These are phyloP conservation scores for Hanseniaspora occidentalis DNA, from an alignment of 805 yeast species.

Conservation along the genomic window DNA sequence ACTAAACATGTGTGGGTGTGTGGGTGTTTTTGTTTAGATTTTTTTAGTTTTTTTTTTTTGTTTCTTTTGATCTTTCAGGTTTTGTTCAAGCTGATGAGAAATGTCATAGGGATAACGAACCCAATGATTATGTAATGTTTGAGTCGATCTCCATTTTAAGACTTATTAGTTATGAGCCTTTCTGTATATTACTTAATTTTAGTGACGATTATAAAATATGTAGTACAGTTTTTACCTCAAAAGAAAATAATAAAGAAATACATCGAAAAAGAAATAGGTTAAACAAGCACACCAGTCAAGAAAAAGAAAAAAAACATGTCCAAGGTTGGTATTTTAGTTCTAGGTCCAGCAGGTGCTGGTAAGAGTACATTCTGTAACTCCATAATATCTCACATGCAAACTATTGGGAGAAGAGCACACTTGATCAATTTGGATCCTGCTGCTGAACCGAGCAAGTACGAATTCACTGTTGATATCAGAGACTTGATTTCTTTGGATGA, in stretches of 20 bases:
- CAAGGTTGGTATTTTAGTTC: constrained; percentile 81
- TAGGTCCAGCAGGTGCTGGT: constrained; percentile 98
- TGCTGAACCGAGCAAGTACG: constrained; percentile 85
- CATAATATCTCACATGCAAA: constrained; percentile 75
- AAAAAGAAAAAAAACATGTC: constrained; percentile 43
- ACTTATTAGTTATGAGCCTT: too few species aligned
- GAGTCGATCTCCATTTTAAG: too few species aligned
- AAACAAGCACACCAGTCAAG: not conserved
- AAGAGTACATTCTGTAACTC: constrained; percentile 88
- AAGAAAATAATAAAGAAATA: too few species aligned
- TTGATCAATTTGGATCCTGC: constrained; percentile 95
- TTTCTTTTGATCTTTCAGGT: not conserved
- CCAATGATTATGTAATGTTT: too few species aligned
- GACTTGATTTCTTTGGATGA: constrained; percentile 85
- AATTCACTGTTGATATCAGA: constrained; percentile 83
- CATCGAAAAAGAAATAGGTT: not conserved
- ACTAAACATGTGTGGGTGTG: too few species aligned
- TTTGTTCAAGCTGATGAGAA: too few species aligned
- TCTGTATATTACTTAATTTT: too few species aligned
- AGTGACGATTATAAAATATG: too few species aligned
- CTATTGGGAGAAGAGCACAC: constrained; percentile 86
- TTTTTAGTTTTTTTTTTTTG: too few species aligned
- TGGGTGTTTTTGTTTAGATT: too few species aligned
- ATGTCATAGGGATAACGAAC: too few species aligned
- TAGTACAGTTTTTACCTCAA: not conserved